Percentiles rank a stretch among this genome's conserved stretches.
Conservation (phyloP, 305 asterid species). For the Plantago coronopus region DNA sequence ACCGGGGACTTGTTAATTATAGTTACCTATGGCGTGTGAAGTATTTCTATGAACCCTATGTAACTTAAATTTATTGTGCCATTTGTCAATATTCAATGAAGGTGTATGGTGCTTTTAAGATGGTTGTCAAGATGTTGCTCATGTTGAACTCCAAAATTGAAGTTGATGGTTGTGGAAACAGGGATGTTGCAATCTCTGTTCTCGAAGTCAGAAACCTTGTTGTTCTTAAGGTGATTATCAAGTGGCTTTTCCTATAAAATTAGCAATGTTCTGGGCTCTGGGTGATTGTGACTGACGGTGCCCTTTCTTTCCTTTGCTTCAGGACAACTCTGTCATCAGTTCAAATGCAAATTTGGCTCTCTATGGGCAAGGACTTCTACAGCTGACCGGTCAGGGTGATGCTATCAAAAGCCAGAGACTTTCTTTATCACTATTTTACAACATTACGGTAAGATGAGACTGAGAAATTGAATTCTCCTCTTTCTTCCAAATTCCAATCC, state of each 20-base stretch:
- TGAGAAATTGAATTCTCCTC: constrained; percentile 17
- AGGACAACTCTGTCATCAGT: constrained; percentile 83
- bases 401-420: constrained; percentile 90
- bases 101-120: constrained; percentile 96
- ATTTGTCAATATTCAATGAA: constrained; percentile 26
- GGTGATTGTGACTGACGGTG: constrained; percentile 14
- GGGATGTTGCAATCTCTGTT: constrained; percentile 73
- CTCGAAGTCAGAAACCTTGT: constrained; percentile 96
- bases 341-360: constrained; percentile 89
- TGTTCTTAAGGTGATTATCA: constrained; percentile 73
- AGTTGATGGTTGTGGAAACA: constrained; percentile 81
- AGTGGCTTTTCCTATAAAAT: constrained; percentile 17
- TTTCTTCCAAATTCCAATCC: constrained; percentile 17
- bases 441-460: constrained; percentile 69
- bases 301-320: constrained; percentile 27
- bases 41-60: background rate
- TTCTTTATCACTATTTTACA: constrained; percentile 82
- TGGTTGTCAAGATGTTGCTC: constrained; percentile 89
- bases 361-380: constrained; percentile 84
- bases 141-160: constrained; percentile 86
- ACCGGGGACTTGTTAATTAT: no score
- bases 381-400: constrained; percentile 85
- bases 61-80: no score
- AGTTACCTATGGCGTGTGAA: background rate
- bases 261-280: constrained; percentile 15